Conservation (phyloP, 1,284 basidiomycete species). For the Anthracocystis setariae region DNA sequence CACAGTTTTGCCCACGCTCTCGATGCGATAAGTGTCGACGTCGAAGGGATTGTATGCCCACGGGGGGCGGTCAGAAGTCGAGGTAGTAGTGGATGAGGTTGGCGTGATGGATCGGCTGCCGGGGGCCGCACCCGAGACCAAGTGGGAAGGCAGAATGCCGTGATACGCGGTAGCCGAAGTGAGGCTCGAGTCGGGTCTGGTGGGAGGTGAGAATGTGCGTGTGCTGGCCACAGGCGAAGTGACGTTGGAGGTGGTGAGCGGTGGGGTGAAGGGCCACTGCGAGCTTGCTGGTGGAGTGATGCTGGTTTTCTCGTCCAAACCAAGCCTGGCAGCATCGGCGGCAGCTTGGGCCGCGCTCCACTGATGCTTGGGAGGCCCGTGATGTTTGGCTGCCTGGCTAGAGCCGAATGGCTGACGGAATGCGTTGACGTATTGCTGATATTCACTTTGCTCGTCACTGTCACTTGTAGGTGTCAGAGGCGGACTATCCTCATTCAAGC, state of each 20-base stretch:
- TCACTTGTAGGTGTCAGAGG: conserved; percentile 59
- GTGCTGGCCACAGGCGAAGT: conserved; percentile 40
- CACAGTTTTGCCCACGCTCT: conserved; percentile 20
- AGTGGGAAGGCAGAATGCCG: conserved; percentile 47
- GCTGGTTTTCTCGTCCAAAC: conserved; percentile 20
- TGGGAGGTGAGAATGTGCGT: conserved; percentile 42
- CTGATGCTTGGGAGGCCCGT: conserved; percentile 47
- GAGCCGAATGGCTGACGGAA: conserved; percentile 33
- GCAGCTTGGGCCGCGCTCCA: conserved; percentile 58
- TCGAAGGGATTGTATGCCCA: conserved; percentile 32
- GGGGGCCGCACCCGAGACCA: conserved; percentile 15
- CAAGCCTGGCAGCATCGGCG: conserved; percentile 44
- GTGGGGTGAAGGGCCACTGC: conserved; percentile 45
- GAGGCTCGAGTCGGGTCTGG: conserved; percentile 39
- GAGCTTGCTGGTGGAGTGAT: conserved; percentile 31
- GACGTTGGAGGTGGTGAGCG: conserved; percentile 37
- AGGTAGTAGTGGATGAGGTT: conserved; percentile 21
- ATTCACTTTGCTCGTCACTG: conserved; percentile 37
- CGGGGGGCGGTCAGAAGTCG: conserved; percentile 16
- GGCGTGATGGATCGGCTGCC: conserved; percentile 41
- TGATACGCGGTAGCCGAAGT: conserved; percentile 14
- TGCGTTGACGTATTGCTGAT: conserved; percentile 33
- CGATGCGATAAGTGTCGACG: conserved; percentile 36
- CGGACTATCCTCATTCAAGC: conserved; percentile 59
- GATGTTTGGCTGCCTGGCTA: conserved; percentile 12